Percentiles rank a stretch among this genome's conserved stretches.
phyloP scores from a whole-genome alignment of 2,329 filamentous ascomycete species.

The Geosmithia morbida region DNA sequence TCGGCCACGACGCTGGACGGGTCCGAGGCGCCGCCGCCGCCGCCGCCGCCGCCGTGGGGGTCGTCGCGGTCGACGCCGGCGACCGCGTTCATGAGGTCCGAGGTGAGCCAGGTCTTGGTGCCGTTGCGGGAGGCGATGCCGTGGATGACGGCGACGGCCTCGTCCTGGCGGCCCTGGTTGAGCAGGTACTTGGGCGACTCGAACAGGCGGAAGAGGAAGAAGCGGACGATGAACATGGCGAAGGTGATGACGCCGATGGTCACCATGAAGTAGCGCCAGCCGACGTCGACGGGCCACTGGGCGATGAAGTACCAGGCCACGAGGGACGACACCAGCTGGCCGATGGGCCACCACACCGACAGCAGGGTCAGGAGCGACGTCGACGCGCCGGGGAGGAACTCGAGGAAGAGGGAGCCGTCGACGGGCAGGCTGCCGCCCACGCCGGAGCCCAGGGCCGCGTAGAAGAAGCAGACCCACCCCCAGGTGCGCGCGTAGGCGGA shows the following conservation, averaged over 20 bases:
- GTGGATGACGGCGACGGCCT: slow-evolving; percentile 69
- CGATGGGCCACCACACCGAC: slow-evolving; percentile 80
- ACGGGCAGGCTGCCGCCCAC: slow-evolving; percentile 67
- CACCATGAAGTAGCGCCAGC: slow-evolving; percentile 63
- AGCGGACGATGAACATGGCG: slow-evolving; percentile 63
- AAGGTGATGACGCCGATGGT: slow-evolving; percentile 61
- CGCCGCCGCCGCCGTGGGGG: slow-evolving; percentile 1
- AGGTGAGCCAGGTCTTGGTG: slow-evolving; percentile 61
- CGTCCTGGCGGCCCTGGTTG: slow-evolving; percentile 58
- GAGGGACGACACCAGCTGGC: slow-evolving; percentile 58
- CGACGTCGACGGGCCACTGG: slow-evolving; percentile 51
- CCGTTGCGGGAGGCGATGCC: slow-evolving; percentile 61
- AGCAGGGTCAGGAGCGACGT: slow-evolving; percentile 62
- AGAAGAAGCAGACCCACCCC: slow-evolving; percentile 46
- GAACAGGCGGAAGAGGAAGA: slow-evolving; percentile 67
- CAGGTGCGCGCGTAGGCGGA: slow-evolving; percentile 55
- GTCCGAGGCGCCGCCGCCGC: background rate
- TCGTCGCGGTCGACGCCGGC: slow-evolving; percentile 25
- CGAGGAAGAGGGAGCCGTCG: slow-evolving; percentile 69
- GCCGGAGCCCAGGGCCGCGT: slow-evolving; percentile 49
- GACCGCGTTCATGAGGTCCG: slow-evolving; percentile 48
- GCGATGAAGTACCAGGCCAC: slow-evolving; percentile 67
- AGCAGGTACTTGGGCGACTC: slow-evolving; percentile 80
- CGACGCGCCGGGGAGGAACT: slow-evolving; percentile 66
- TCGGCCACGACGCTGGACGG: slow-evolving; percentile 30